Evolutionary conservation across 2,329 filamentous ascomycete species (phyloP), one percentile per base, ranked within the genome.

Genomic region (Ceratocystis colombiana): DNA sequence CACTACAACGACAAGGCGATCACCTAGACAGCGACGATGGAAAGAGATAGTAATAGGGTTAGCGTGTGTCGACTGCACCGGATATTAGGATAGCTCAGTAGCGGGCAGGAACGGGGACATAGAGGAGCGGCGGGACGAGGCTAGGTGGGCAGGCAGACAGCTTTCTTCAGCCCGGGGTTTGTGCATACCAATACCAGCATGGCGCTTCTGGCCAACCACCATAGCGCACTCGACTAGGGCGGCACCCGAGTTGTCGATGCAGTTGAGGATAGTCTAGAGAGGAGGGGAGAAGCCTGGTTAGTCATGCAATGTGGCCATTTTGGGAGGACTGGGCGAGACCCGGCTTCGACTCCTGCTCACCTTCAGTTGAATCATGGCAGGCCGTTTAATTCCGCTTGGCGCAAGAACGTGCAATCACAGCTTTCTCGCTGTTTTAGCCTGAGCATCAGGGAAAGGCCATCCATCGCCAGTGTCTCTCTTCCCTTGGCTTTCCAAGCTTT

Each of bases 221-320:
- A 93, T 88, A 75, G 88, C 89, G 79, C 94, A 99, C 80, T 99
- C 94, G 78, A 97, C 94, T 71, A 99, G 82, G 72, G 94, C 92
- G 71, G 94, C 94, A 75, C 94, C 94, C 70, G 94, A 97, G 82
- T 96, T 99, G 87, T 99, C 94, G 85, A 99, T 97, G 87, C 94
- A 97, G 79, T 94, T 96, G 73, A 99, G 84, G 85, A 99, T 90
- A 75, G 92, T 89, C 94, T 96, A 15, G 22, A 25, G 48, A 17
- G 6, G 22, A 48, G 45, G 46, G 71, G 41, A 45, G 10, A 46
- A 12, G 53, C 30, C 55, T 28, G 48, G 61, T 61, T 28, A 30
- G 25, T 17, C 22, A n/a, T 30, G 6, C 41, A 50, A 28, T 1
- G 22, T 25, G n/a, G n/a, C 2, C 28, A 48, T 17, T 15, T 25